Base-by-base conservation (phyloP, 2,329 filamentous ascomycete species). In the Tolypocladium amazonense region DNA sequence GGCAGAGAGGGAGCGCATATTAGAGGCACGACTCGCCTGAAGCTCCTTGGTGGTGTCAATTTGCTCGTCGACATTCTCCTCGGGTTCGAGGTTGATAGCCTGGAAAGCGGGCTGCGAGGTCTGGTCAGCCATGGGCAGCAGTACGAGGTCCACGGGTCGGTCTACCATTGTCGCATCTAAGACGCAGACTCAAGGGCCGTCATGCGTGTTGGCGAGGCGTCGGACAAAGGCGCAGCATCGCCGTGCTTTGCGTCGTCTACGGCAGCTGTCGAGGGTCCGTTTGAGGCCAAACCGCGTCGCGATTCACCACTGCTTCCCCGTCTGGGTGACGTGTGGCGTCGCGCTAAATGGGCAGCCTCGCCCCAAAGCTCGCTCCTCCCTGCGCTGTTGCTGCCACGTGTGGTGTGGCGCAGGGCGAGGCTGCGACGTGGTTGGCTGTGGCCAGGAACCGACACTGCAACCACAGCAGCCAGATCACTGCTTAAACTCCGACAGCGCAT, bases 1-100 rank as follows among this genome's bases (percentile, higher is more conserved):
- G 12, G 0, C 11, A 8, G 53, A 0, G 4, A 18, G 6, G 18
- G 5, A 33, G 25, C 3, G 11, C 25, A 2, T 1, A 20, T n/a
- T 11, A 5, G 6, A 1, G 12, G 0, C 23, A 4, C 20, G 33
- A 67, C 73, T 55, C 64, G 85, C 83, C 69, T 96, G 92, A 58
- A 99, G 86, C 73, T 97, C 93, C 72, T 93, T 94, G 39, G 92
- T 96, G 68, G 94, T 92, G 72, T 99, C 94, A 69, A 96, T 79
- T 74, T 97, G 92, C 67, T 96, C 90, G 70, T 96, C 92, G 64
- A 88, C 79, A 60, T 90, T 90, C 69, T 95, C 90, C 75, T 97
- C 94, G 12, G 90, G 89, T 74, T 97, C 92, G 75, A 97, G 85
- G 72, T 99, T 99, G 73, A 97, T 86, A 58, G 93, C 90, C 68